Conservation (phyloP, 306 rosid species). For the Cicer arietinum region DNA sequence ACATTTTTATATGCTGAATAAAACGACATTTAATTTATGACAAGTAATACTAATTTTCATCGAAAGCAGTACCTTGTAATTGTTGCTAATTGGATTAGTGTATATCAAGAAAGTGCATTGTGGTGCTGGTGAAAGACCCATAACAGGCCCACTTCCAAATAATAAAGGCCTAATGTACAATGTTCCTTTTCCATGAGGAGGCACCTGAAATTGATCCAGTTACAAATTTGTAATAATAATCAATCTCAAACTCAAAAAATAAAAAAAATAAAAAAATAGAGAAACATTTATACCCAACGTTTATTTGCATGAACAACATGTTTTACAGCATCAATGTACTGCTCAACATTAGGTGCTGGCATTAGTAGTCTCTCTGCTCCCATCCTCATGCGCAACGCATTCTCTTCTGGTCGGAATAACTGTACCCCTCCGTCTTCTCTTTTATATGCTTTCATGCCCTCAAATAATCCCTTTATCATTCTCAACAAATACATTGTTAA, state of each 20-base stretch:
- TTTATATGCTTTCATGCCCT: slow-evolving; percentile 54
- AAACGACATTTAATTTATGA: neutral
- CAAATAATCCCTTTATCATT: slow-evolving; percentile 47
- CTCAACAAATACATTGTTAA: too few relatives aligned
- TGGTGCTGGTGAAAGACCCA: slow-evolving; percentile 51
- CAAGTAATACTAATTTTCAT: neutral
- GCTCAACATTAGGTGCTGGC: slow-evolving; percentile 55
- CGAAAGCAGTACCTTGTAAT: slow-evolving; percentile 34
- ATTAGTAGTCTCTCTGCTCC: slow-evolving; percentile 56
- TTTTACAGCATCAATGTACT: slow-evolving; percentile 43
- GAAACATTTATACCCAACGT: slow-evolving; percentile 43
- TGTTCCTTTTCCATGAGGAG: slow-evolving; percentile 52
- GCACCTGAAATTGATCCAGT: slow-evolving; percentile 37
- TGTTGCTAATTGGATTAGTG: slow-evolving; percentile 45
- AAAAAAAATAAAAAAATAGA: neutral
- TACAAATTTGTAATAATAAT: neutral
- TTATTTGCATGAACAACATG: slow-evolving; percentile 44
- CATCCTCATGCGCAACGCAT: slow-evolving; percentile 51
- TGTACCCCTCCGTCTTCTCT: slow-evolving; percentile 41
- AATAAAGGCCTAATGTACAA: slow-evolving; percentile 51
- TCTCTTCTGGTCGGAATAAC: slow-evolving; percentile 53
- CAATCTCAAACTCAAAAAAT: neutral
- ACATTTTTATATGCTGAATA: too few relatives aligned
- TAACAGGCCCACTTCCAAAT: slow-evolving; percentile 50
- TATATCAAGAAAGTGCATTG: slow-evolving; percentile 47